phyloP scores from a whole-genome alignment of 129 eudicot genomes.

The Flaveria linearis region DNA sequence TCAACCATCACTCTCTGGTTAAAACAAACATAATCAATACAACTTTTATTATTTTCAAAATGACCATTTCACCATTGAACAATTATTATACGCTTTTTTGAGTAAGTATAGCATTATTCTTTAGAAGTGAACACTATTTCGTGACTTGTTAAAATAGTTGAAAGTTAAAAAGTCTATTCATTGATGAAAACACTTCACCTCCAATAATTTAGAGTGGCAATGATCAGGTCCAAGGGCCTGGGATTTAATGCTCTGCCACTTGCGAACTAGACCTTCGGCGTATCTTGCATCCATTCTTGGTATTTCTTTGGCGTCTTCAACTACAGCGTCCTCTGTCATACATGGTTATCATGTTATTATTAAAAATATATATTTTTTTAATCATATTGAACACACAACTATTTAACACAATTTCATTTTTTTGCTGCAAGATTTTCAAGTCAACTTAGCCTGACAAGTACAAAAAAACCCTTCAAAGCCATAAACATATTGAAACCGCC shows the following conservation, averaged over 20 bases:
- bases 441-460: neutral
- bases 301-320: conserved; percentile 54
- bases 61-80: neutral
- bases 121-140: no score
- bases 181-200: conserved; percentile 47
- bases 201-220: conserved; percentile 57
- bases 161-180: neutral
- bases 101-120: no score
- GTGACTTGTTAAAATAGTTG: neutral
- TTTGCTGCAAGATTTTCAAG: neutral
- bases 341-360: conserved; percentile 2
- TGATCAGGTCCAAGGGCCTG: conserved; percentile 94
- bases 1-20: no score
- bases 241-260: conserved; percentile 88
- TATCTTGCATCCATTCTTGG: conserved; percentile 92
- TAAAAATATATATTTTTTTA: neutral
- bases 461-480: neutral
- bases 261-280: conserved; percentile 84
- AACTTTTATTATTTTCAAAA: neutral
- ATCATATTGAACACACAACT: neutral
- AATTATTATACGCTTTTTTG: neutral
- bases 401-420: neutral
- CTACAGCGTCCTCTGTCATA: conserved; percentile 48
- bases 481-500: neutral
- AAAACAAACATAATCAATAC: neutral